phyloP scores from a whole-genome alignment of 768 basidiomycete genomes.

The Xerocomellus amylosporus region DNA sequence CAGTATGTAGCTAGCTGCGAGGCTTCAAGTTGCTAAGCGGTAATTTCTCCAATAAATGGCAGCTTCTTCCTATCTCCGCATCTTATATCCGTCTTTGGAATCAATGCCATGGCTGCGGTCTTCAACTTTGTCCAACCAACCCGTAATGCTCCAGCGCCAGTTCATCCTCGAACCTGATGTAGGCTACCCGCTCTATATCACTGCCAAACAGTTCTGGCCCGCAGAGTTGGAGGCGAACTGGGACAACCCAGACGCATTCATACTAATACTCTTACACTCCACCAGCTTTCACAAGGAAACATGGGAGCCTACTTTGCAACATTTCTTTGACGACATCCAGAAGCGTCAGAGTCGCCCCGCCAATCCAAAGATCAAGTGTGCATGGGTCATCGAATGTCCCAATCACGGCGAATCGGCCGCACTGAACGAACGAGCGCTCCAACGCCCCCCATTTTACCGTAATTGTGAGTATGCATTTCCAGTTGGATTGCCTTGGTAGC shows the following conservation, averaged over 20 bases:
- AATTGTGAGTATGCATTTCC: conserved; percentile 42
- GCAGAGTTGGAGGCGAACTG: conserved; percentile 37
- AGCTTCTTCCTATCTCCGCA: not conserved
- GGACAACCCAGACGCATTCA: conserved; percentile 44
- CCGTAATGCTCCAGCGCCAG: conserved; percentile 23
- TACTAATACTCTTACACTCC: conserved; percentile 61
- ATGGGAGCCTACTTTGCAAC: conserved; percentile 60
- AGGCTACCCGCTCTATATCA: conserved; percentile 48
- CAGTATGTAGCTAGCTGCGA: too few relatives aligned
- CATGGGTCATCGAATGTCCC: conserved; percentile 69
- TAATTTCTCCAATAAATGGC: too few relatives aligned
- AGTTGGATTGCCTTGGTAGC: too few relatives aligned
- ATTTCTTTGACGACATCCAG: conserved; percentile 39
- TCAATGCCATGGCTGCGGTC: not conserved
- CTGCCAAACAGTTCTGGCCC: conserved; percentile 58
- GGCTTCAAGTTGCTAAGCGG: too few relatives aligned
- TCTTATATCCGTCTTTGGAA: not conserved
- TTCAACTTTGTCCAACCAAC: not conserved
- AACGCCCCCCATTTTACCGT: conserved; percentile 41
- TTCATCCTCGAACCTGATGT: conserved; percentile 38
- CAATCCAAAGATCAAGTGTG: conserved; percentile 33
- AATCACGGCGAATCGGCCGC: conserved; percentile 65
- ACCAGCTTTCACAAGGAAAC: conserved; percentile 77
- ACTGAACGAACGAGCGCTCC: conserved; percentile 50
- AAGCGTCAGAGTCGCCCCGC: not conserved